Evolutionary conservation across 176 grass and related monocot genomes (phyloP).

Genomic region (Eragrostis nindensis): DNA sequence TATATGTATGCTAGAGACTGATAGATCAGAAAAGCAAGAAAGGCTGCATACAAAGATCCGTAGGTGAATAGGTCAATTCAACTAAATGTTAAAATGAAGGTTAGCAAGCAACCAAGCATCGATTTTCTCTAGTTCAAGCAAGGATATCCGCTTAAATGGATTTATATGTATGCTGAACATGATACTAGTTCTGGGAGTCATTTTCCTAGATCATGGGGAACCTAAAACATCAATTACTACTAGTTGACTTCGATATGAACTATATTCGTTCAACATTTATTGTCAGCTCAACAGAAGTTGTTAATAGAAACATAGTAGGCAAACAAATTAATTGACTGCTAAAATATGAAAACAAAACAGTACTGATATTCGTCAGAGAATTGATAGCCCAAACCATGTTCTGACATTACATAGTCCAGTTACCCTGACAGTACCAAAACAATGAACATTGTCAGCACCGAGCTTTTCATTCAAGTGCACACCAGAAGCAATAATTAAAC

Average conservation of each 20-base stretch:
- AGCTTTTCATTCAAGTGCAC: not conserved
- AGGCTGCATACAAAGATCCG: not conserved
- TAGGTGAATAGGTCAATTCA: not conserved
- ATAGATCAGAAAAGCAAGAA: not conserved
- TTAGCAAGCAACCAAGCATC: not conserved
- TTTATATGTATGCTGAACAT: no score
- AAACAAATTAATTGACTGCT: not conserved
- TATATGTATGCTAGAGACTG: not conserved
- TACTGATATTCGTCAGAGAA: not conserved
- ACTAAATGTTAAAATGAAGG: not conserved
- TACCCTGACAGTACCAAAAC: not conserved
- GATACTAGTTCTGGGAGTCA: not conserved
- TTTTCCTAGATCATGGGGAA: constrained; percentile 16
- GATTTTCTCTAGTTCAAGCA: not conserved
- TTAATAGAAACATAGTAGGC: not conserved
- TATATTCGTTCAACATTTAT: not conserved
- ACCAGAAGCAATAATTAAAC: not conserved
- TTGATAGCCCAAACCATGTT: not conserved
- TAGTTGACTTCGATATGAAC: constrained; percentile 6
- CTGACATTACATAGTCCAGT: not conserved
- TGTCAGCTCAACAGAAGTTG: not conserved
- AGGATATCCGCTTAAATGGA: not conserved
- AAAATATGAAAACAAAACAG: not conserved
- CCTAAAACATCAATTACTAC: not conserved
- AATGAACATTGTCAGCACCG: not conserved